Percentiles rank a stretch among this genome's conserved stretches.
Conservation (phyloP, 2,329 filamentous ascomycete genomes). For the Hypoxylon sp. region DNA sequence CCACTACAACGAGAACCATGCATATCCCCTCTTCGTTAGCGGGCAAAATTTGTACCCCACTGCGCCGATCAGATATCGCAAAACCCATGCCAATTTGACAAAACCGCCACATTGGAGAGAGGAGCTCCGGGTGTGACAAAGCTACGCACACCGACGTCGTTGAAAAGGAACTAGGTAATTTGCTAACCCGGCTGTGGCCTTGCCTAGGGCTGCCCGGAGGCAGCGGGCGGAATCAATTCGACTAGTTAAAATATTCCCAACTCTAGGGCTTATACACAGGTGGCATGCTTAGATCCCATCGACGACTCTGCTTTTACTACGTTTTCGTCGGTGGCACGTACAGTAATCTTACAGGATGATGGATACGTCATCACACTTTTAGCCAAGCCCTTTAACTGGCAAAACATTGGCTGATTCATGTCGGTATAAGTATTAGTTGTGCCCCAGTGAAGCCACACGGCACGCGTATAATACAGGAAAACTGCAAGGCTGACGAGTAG, state of each 20-base stretch:
- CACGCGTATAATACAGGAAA: conserved; percentile 5
- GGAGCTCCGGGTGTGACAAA: conserved; percentile 11
- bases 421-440: not conserved
- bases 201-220: conserved; percentile 13
- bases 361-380: conserved; percentile 10
- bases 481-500: conserved; percentile 27
- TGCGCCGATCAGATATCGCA: conserved; percentile 27
- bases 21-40: conserved; percentile 25
- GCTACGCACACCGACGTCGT: conserved; percentile 16
- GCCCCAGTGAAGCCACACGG: conserved; percentile 3
- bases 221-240: conserved; percentile 24
- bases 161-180: conserved; percentile 16
- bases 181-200: conserved; percentile 13
- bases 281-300: conserved; percentile 12
- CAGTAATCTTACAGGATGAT: conserved; percentile 14
- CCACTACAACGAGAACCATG: conserved; percentile 16
- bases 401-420: not conserved
- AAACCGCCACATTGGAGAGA: conserved; percentile 19
- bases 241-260: conserved; percentile 7
- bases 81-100: conserved; percentile 13
- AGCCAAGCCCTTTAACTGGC: conserved; percentile 4
- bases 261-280: conserved; percentile 19
- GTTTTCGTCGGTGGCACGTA: conserved; percentile 11
- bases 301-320: conserved; percentile 26
- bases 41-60: conserved; percentile 15